Conservation (phyloP, 2,329 filamentous ascomycete species). For the Xylariaceae sp. region DNA sequence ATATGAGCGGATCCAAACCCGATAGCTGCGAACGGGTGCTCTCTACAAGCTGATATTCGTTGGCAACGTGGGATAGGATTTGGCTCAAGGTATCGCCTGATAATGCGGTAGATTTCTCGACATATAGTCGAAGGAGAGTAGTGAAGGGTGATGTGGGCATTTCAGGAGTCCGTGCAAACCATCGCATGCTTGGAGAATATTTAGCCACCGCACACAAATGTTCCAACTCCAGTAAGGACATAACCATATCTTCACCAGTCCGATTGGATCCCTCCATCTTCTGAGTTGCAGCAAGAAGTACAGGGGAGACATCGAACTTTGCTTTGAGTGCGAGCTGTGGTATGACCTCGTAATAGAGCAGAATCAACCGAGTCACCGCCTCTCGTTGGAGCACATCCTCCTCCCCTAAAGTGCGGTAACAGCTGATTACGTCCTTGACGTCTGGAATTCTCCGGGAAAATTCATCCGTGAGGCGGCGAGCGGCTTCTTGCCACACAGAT, state of each 20-base stretch:
- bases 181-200: constrained; percentile 77
- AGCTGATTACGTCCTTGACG: constrained; percentile 72
- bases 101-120: constrained; percentile 43
- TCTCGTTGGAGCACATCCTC: constrained; percentile 71
- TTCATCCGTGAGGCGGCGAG: constrained; percentile 61
- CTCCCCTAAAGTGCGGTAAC: constrained; percentile 63
- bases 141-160: constrained; percentile 64
- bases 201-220: constrained; percentile 76
- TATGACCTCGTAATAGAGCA: constrained; percentile 77
- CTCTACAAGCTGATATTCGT: constrained; percentile 62
- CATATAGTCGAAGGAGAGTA: constrained; percentile 58
- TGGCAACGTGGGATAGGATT: constrained; percentile 55
- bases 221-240: constrained; percentile 69
- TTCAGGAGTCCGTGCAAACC: constrained; percentile 72
- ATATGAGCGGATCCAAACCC: constrained; percentile 44
- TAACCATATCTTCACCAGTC: constrained; percentile 43
- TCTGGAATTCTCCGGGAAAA: constrained; percentile 75
- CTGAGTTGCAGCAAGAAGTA: constrained; percentile 63
- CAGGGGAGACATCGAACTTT: constrained; percentile 80
- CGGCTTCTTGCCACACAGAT: constrained; percentile 64
- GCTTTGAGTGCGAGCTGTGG: constrained; percentile 75
- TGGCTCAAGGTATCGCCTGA: constrained; percentile 46
- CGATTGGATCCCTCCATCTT: constrained; percentile 51
- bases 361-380: constrained; percentile 69
- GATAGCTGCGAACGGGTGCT: constrained; percentile 34